Base-by-base conservation (phyloP, 2,329 filamentous ascomycete species). In the Ophiostoma ulmi region DNA sequence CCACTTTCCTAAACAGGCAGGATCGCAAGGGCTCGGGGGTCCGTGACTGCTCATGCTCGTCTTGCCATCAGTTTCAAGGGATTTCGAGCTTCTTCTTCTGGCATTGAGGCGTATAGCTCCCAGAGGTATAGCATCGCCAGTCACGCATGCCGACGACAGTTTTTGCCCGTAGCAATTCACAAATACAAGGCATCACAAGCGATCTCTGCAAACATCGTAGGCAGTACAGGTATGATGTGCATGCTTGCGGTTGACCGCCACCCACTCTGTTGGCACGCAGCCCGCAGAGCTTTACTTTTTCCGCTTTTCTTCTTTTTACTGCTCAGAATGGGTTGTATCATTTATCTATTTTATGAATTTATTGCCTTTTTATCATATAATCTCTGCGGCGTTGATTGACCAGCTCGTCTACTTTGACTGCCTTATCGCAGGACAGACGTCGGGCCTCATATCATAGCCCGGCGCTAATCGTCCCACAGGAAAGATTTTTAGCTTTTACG, bases 1-100 rank as follows among this genome's bases (percentile, higher is more conserved):
- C 70, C 70, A 71, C 70, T 66, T 35, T 68, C 41, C 58, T 39
- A n/a, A 41, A 26, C 11, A 13, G 38, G 38, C 39, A 67, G 65
- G 63, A 65, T 41, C 35, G 6, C 20, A 20, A 65, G 63, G 55
- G 6, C 61, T 41, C n/a, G 7, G 35, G 36, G 6, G 39, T 64
- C 69, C 66, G 69, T 70, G 69, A 70, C 69, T 41, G 26, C 22
- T 20, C n/a, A 31, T 31, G 31, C 31, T 31, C 31, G 31, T 31
- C 3, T 31, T 31, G 3, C 31, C 3, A 31, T 31, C 1, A 0
- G 31, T 31, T 36, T n/a, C 7, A 17, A 61, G 22, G 31, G 35
- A 14, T 7, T 1, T 63, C 26, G 26, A 61, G 55, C 26, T 63
- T 36, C 22, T 63, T 36, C 22, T 5, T 31, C 8, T 26, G 22